Evolutionary conservation across 192 early-diverging fungal species (phyloP).

Genomic region (Coemansia sp.): DNA sequence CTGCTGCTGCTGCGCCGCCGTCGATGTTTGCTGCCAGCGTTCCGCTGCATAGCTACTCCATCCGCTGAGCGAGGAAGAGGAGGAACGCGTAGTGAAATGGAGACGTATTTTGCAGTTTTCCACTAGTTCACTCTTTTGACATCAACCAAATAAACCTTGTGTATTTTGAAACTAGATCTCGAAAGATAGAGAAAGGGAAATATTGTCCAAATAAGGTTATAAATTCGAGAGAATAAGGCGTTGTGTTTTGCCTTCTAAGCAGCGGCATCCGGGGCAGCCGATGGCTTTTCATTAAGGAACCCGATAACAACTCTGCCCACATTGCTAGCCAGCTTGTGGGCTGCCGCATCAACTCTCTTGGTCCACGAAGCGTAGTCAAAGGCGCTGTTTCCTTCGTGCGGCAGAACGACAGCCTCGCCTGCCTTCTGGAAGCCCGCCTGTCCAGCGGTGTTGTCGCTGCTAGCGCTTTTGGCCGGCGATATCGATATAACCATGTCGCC

Average conservation of each 20-base stretch:
- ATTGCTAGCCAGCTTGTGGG: conserved; percentile 34
- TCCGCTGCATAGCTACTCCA: conserved; percentile 3
- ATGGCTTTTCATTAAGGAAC: conserved; percentile 16
- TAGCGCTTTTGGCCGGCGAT: too few species aligned
- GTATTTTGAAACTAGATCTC: too few species aligned
- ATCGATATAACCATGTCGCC: background rate
- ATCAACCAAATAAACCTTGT: too few species aligned
- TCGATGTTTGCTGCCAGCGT: background rate
- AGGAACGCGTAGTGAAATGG: too few species aligned
- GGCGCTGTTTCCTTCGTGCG: background rate
- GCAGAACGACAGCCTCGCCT: background rate
- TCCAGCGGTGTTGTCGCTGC: background rate
- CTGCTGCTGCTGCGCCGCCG: background rate
- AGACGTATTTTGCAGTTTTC: too few species aligned
- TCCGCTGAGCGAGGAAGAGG: background rate
- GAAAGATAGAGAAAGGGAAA: too few species aligned
- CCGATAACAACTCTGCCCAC: conserved; percentile 29
- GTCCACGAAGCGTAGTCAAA: conserved; percentile 51
- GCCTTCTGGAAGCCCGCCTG: background rate
- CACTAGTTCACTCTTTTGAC: too few species aligned
- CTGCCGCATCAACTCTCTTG: conserved; percentile 32
- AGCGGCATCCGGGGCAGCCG: background rate
- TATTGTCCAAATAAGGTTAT: too few species aligned
- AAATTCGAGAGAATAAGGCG: too few species aligned
- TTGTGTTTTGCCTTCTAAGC: background rate